phyloP scores from a whole-genome alignment of 352 stramenopile species.

The Peronospora destructor region DNA sequence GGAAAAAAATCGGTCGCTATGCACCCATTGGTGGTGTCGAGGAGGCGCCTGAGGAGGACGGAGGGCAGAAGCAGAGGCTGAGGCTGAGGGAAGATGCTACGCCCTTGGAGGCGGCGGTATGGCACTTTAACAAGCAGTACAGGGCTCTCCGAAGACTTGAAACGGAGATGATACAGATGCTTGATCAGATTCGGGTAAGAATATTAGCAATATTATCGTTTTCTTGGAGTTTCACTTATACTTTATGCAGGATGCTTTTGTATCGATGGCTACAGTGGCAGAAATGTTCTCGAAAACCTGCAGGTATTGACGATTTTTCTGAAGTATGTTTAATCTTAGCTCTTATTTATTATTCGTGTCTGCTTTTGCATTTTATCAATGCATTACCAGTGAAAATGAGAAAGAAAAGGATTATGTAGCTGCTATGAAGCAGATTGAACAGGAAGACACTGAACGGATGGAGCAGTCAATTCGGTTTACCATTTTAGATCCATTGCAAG shows the following conservation, averaged over 20 bases:
- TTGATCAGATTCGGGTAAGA: constrained; percentile 48
- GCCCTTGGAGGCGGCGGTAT: constrained; percentile 28
- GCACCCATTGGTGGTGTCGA: constrained; percentile 10
- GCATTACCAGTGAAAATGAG: constrained; percentile 14
- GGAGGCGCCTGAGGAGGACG: constrained; percentile 10
- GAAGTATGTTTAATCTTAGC: constrained; percentile 1
- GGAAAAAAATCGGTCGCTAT: constrained; percentile 56
- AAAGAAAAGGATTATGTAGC: constrained; percentile 34
- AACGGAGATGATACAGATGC: constrained; percentile 39
- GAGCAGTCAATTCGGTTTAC: constrained; percentile 78
- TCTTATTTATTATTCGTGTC: constrained; percentile 1
- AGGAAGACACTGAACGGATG: constrained; percentile 49
- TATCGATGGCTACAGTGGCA: constrained; percentile 41
- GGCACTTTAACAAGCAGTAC: constrained; percentile 53
- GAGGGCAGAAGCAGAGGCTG: constrained; percentile 4
- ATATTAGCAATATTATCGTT: not conserved
- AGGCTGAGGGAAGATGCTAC: constrained; percentile 18
- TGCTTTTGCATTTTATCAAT: constrained; percentile 6
- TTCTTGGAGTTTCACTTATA: not conserved
- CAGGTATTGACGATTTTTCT: constrained; percentile 17
- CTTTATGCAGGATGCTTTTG: constrained; percentile 28
- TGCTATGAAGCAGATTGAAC: constrained; percentile 48
- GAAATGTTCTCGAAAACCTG: constrained; percentile 54
- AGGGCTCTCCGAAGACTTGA: constrained; percentile 42
- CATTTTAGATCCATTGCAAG: constrained; percentile 53